Base-by-base conservation (phyloP, 1,139 yeast genomes). In the Kodamaea fungicola region DNA sequence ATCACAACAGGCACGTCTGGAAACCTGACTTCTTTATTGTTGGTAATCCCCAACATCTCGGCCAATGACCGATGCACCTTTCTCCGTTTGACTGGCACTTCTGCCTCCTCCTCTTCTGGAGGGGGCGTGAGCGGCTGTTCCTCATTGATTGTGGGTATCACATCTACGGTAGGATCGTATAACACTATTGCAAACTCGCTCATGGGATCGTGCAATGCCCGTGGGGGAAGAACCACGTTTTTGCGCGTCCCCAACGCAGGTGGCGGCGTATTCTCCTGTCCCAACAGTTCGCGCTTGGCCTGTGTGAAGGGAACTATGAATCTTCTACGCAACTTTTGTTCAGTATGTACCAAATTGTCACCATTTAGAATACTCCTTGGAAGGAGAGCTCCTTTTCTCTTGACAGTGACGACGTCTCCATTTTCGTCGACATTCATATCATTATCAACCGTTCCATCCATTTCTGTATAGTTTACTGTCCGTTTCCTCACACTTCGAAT, bases 1-100 rank as follows among this genome's bases (percentile, higher is more conserved):
- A 94, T 86, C 2, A 94, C 97, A 7, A 92, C 98, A 0, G 99
- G 96, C 2, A 92, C 97, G 55, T 87, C 82, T 0, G 95, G 86
- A 43, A 74, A 80, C 43, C 74, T 76, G 28, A 73, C 71, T 34
- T 75, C 75, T 1, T 81, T 76, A 37, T 67, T 64, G 35, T 67
- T 67, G 6, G 73, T 66, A 21, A 88, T 78, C 0, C 97, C 97
- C 30, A 92, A 66, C 33, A 92, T 78, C 45, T 90, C 96, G 4
- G 84, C 87, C 32, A 92, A 61, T 0, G 95, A 76, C 48, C 78
- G 81, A 45, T 88, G 89, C 29, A 50, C 66, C 35, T 62, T 63
- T 28, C 64, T 54, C 43, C 59, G 62, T 41, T 62, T 66, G 2
- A 43, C 35, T 28, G 49, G 58, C 30, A 41, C 51, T 32, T 45